Base-by-base conservation (phyloP, 805 yeast species). In the Kodamaea nitidulidarum region DNA sequence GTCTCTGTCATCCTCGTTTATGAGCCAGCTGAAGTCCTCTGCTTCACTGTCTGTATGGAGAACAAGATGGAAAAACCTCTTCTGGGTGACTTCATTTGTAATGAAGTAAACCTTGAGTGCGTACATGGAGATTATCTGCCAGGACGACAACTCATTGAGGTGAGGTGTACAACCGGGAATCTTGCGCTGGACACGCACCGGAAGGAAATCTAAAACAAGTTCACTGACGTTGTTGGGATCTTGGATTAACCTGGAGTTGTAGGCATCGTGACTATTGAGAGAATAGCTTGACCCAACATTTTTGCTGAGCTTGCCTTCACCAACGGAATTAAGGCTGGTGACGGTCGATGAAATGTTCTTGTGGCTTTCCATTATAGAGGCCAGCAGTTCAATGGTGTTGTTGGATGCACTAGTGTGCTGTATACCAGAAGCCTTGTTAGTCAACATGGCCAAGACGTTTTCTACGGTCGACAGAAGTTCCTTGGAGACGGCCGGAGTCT, bases 111-210 rank as follows among this genome's bases (percentile, higher is more conserved):
- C 46, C 16, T 51, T 52, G 39, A 67, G 52, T 11, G 58, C 41
- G 43, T 50, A 67, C 74, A 68, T 68, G 1, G 71, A 57, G 15
- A 68, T 46, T 7, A 68, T 61, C 30, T 65, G 56, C 74, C 74
- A 68, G 1, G 72, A 61, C 3, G 71, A 65, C n/a, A 67, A 63
- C 38, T 50, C 54, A 33, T 56, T 53, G 21, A 65, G 51, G 16
- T 50, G 49, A 3, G 42, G 42, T 11, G 42, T 39, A 10, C 35
- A 34, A 15, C 42, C 42, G 7, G 42, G 42, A 37, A 60, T 38
- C 36, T 65, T 68, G 40, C 54, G 55, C 42, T 68, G 74, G 17
- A 68, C 53, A 35, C 71, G 54, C 15, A 68, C 52, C 4, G 64
- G 61, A 60, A 63, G 59, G 14, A 55, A 45, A 27, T 56, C 56